Evolutionary conservation across 176 grass and related monocot species (phyloP), one percentile per base, ranked within the genome.

Genomic region (Olyra latifolia): DNA sequence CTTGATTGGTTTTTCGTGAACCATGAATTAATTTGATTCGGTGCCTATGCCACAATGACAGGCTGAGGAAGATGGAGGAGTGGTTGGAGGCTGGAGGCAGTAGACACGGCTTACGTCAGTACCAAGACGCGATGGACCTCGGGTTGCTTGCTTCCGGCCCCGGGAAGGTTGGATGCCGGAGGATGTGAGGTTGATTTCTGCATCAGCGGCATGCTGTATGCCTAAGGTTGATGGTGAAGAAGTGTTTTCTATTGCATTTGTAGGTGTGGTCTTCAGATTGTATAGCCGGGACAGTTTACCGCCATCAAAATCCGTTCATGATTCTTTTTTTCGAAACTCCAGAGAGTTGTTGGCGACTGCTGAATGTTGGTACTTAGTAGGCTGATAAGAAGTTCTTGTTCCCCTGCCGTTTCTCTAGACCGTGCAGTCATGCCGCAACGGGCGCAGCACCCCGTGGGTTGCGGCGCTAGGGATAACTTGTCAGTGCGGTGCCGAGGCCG

Each of bases 81-180:
- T 72, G n/a, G 48, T 82, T 40, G 90, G 88, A 53, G 74, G 83
- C 0, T 89, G 80, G 82, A 71, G 8, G 74, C 69, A 85, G n/a
- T n/a, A n/a, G n/a, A n/a, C n/a, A n/a, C 56, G 65, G 71, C 76
- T 47, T 74, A 5, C 76, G 44, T 11, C 17, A 84, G 76, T 85
- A 70, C 38, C n/a, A 28, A 40, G 38, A 20, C 6, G 74, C 4
- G 5, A 40, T 46, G 29, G 11, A 32, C 20, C 6, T 44, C 30
- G 25, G 20, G 28, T 84, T 47, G 17, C 22, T 43, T 32, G 23
- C 61, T 59, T 44, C 9, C n/a, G n/a, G n/a, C n/a, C n/a, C n/a
- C n/a, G n/a, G n/a, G n/a, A n/a, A n/a, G n/a, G 22, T 27, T 39
- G 7, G 28, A n/a, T 78, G 46, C 16, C 63, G 38, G 29, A 12